A percentile compares a stretch with the other conserved stretches of the same genome.
Conservation (phyloP, 2,329 filamentous ascomycete genomes). For the Coniella vitis region DNA sequence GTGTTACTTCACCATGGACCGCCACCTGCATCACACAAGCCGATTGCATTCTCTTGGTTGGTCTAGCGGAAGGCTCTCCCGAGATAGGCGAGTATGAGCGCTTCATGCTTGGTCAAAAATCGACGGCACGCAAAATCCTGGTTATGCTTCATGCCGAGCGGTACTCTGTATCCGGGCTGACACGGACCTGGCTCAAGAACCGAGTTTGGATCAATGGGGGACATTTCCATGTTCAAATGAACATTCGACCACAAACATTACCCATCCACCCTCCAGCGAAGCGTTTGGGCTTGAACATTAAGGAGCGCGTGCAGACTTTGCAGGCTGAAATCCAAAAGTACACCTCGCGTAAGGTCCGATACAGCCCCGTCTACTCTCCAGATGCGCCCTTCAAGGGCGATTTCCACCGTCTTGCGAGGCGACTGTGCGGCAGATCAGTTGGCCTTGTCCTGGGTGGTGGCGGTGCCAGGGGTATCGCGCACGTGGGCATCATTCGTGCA, state of each 20-base stretch:
- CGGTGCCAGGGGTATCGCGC: conserved; percentile 83
- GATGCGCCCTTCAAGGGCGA: conserved; percentile 94
- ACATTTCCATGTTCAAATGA: conserved; percentile 97
- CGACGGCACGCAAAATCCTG: conserved; percentile 86
- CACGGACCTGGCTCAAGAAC: conserved; percentile 83
- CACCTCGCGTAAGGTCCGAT: conserved; percentile 84
- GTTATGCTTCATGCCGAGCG: conserved; percentile 85
- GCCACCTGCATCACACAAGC: conserved; percentile 96
- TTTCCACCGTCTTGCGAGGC: conserved; percentile 84
- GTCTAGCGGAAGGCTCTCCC: conserved; percentile 81
- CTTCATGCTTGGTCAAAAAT: conserved; percentile 94
- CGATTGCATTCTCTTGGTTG: conserved; percentile 90
- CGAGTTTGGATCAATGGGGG: conserved; percentile 97
- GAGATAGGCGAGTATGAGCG: conserved; percentile 93
- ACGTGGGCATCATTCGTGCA: conserved; percentile 89
- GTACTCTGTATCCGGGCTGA: conserved; percentile 78
- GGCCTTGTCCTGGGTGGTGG: conserved; percentile 91
- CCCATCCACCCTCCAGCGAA: conserved; percentile 69
- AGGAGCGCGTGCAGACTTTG: conserved; percentile 86
- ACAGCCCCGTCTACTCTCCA: conserved; percentile 81
- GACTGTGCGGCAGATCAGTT: conserved; percentile 88
- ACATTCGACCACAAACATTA: conserved; percentile 68
- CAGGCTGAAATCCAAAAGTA: conserved; percentile 99
- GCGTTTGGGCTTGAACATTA: conserved; percentile 76
- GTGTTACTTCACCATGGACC: conserved; percentile 95